Base-by-base conservation (phyloP, 768 basidiomycete species). In the Rubroboletus pulcherrimus region DNA sequence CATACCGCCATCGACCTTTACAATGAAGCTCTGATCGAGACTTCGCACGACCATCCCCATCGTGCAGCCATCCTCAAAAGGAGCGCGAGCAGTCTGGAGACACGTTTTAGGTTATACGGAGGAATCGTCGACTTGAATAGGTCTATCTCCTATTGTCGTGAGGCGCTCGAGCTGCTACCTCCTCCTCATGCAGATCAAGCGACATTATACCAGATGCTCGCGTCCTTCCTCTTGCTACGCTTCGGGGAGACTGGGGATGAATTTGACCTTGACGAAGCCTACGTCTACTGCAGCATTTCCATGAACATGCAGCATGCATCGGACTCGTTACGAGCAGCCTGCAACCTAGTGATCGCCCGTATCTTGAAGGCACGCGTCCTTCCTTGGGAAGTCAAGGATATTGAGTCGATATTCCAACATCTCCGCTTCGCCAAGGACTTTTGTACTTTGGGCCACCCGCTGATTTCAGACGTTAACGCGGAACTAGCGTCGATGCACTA, bases 331-430 rank as follows among this genome's bases (percentile, higher is more conserved):
- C 60, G 58, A 31, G 58, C 58, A 37, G 30, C 58, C 15, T 64
- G 63, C 38, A 54, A 60, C 19, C 47, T 69, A 21, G 34, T 64
- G 11, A 56, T 67, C 17, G 59, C 63, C n/a, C 65, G 61, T 15
- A 63, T 64, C 44, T 24, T 67, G 43, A 59, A 42, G 44, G 53
- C 51, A 7, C 63, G 72, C n/a, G 55, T 63, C 45, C 43, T 66
- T 24, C 64, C 65, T 6, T 66, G 63, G 61, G 62, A 63, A n/a
- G 41, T 29, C 14, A 54, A 56, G 26, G 68, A 67, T 17, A 55
- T 72, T 7, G 63, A 70, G 14, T 48, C 63, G 7, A 62, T 71
- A 39, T 62, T 74, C 33, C 55, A 57, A 5, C 64, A 67, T 37
- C 65, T 67, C 38, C 55, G 56, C 33, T 17, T 56, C 8, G 70